Conservation (phyloP, 352 stramenopile genomes). For the Achlya hypogyna region DNA sequence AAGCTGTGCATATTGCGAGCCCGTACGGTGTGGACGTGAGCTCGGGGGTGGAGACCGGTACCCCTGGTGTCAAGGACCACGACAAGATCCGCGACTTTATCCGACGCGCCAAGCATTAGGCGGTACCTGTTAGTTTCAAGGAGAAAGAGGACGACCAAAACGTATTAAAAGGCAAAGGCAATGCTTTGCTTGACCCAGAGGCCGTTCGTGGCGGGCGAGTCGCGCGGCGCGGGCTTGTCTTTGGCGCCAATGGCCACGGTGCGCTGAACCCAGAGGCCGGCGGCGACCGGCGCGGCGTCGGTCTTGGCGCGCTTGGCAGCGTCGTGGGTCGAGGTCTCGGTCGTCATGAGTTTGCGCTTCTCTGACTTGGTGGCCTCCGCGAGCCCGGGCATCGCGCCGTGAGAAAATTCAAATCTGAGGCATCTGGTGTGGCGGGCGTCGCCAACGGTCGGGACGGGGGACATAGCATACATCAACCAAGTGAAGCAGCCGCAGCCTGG, state of each 20-base stretch:
- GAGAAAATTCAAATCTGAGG: neutral
- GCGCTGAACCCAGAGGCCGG: conserved; percentile 13
- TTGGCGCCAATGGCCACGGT: neutral
- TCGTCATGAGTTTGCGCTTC: neutral
- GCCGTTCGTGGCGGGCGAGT: conserved; percentile 7
- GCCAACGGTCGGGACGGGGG: too few relatives aligned
- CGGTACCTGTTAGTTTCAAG: too few relatives aligned
- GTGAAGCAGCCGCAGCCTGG: neutral
- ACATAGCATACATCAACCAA: neutral
- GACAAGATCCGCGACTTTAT: conserved; percentile 41
- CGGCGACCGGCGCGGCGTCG: neutral
- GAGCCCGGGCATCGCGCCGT: neutral
- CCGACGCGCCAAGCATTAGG: neutral
- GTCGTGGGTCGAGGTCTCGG: neutral
- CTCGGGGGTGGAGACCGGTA: conserved; percentile 87
- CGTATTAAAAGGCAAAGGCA: conserved; percentile 8
- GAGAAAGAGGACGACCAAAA: too few relatives aligned
- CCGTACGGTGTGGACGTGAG: conserved; percentile 94
- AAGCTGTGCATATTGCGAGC: conserved; percentile 68
- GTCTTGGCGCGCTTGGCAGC: neutral
- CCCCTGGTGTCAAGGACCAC: conserved; percentile 68
- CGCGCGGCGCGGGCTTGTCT: neutral
- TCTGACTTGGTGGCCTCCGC: neutral
- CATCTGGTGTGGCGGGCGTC: neutral
- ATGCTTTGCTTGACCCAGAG: conserved; percentile 20